Percentiles rank a stretch among this genome's conserved stretches.
phyloP scores from a whole-genome alignment of 2,329 filamentous ascomycete species.

The Pseudogymnoascus sp. region DNA sequence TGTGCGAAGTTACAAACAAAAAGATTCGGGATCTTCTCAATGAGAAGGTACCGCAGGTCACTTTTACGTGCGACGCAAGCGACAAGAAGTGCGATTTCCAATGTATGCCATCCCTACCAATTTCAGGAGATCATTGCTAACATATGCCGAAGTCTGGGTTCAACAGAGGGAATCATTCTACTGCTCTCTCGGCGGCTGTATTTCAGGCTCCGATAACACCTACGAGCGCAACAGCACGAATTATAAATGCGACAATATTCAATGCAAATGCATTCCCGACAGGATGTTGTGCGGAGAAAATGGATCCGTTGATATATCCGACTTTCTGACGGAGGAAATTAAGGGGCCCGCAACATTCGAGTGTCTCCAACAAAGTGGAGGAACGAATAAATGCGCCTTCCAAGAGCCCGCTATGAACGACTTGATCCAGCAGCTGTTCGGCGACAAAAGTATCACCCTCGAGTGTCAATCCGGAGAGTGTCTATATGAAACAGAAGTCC shows the following conservation, averaged over 20 bases:
- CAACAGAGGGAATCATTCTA: conserved; percentile 93
- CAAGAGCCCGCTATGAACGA: conserved; percentile 89
- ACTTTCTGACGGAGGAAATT: conserved; percentile 78
- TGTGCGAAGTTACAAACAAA: conserved; percentile 93
- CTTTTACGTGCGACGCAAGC: conserved; percentile 80
- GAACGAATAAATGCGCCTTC: conserved; percentile 66
- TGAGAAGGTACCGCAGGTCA: conserved; percentile 82
- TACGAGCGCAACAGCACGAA: conserved; percentile 70
- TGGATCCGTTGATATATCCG: conserved; percentile 84
- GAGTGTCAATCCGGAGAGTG: conserved; percentile 84
- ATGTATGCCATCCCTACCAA: conserved; percentile 49
- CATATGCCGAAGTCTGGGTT: conserved; percentile 68
- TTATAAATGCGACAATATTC: conserved; percentile 78
- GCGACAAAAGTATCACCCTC: conserved; percentile 81
- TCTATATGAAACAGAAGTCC: conserved; percentile 85
- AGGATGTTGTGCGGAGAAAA: conserved; percentile 91
- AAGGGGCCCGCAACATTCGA: conserved; percentile 81
- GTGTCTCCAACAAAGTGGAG: conserved; percentile 61
- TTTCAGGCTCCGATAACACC: conserved; percentile 62
- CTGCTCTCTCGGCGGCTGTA: conserved; percentile 78
- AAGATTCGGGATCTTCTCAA: conserved; percentile 86
- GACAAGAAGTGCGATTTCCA: conserved; percentile 84
- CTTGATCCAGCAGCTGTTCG: conserved; percentile 81
- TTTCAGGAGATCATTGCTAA: conserved; percentile 19
- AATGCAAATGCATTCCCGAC: conserved; percentile 81